A percentile compares a stretch with the other conserved stretches of the same genome.
These are phyloP conservation scores for Globisporangium viniferum DNA, from an alignment of 352 stramenopile species.

Conservation along the genomic window DNA sequence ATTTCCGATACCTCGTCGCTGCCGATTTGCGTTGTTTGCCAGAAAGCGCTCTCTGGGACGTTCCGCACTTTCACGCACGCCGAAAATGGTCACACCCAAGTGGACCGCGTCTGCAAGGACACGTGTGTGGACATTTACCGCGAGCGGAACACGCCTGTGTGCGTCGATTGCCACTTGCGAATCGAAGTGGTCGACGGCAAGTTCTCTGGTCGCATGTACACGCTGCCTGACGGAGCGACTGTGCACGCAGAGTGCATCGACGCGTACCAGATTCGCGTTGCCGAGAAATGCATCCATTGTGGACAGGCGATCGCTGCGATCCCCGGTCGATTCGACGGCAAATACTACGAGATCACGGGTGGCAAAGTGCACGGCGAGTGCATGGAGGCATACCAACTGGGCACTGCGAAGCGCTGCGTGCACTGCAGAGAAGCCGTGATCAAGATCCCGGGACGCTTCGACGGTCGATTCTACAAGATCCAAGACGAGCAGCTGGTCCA, in stretches of 20 bases:
- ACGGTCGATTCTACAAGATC: slow-evolving; percentile 87
- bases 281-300: slow-evolving; percentile 81
- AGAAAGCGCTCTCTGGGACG: slow-evolving; percentile 53
- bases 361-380: slow-evolving; percentile 82
- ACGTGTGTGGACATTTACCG: slow-evolving; percentile 67
- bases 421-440: slow-evolving; percentile 70
- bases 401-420: slow-evolving; percentile 69
- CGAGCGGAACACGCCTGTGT: slow-evolving; percentile 71
- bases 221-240: slow-evolving; percentile 66
- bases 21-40: slow-evolving; percentile 65
- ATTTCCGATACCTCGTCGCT: slow-evolving; percentile 60
- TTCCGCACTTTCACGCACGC: slow-evolving; percentile 70
- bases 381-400: slow-evolving; percentile 73
- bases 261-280: slow-evolving; percentile 77
- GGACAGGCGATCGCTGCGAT: slow-evolving; percentile 76
- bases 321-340: slow-evolving; percentile 68
- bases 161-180: slow-evolving; percentile 66
- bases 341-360: slow-evolving; percentile 73
- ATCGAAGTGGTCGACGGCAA: slow-evolving; percentile 71
- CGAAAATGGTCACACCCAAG: slow-evolving; percentile 44
- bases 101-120: slow-evolving; percentile 78
- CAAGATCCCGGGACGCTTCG: slow-evolving; percentile 65
- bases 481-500: slow-evolving; percentile 65
- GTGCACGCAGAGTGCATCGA: slow-evolving; percentile 85
- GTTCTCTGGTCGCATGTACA: slow-evolving; percentile 82